These are phyloP conservation scores for Penicillium freii DNA, from an alignment of 2,329 filamentous ascomycete genomes.

Conservation along the genomic window DNA sequence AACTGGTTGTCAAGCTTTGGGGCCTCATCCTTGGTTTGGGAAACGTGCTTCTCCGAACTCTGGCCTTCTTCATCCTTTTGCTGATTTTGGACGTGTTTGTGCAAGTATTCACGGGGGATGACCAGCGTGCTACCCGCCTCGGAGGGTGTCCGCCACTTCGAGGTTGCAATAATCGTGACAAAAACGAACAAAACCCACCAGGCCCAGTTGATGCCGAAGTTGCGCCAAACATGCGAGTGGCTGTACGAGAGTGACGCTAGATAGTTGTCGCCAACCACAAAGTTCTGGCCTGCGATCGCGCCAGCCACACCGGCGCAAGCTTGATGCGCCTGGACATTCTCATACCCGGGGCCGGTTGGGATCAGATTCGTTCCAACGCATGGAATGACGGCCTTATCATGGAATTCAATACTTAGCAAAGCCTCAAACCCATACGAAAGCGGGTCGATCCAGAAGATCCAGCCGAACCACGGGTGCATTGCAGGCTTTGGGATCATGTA, in stretches of 20 bases:
- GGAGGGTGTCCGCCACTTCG: slow-evolving; percentile 54
- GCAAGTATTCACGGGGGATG: slow-evolving; percentile 60
- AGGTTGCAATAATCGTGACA: slow-evolving; percentile 59
- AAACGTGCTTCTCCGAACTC: slow-evolving; percentile 25
- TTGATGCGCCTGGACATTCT: slow-evolving; percentile 19
- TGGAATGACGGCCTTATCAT: slow-evolving; percentile 31
- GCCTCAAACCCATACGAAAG: slow-evolving; percentile 42
- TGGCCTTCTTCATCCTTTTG: slow-evolving; percentile 53
- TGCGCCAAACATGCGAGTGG: slow-evolving; percentile 56
- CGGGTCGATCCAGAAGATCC: slow-evolving; percentile 45
- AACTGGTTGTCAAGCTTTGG: slow-evolving; percentile 44
- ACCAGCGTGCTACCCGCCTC: slow-evolving; percentile 57
- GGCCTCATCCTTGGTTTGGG: slow-evolving; percentile 20
- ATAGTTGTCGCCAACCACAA: slow-evolving; percentile 59
- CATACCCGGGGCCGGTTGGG: slow-evolving; percentile 36
- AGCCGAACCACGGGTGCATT: slow-evolving; percentile 56
- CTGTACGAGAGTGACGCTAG: slow-evolving; percentile 55
- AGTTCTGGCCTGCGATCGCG: slow-evolving; percentile 49
- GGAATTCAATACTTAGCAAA: slow-evolving; percentile 40
- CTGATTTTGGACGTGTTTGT: slow-evolving; percentile 33
- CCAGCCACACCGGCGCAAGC: slow-evolving; percentile 56
- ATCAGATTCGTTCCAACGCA: slow-evolving; percentile 39
- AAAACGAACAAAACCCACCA: slow-evolving; percentile 61
- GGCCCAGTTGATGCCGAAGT: slow-evolving; percentile 62
- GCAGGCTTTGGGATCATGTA: slow-evolving; percentile 47